Base-by-base conservation (phyloP, 139 green algal species). In the Chlamydomonas eustigma region DNA sequence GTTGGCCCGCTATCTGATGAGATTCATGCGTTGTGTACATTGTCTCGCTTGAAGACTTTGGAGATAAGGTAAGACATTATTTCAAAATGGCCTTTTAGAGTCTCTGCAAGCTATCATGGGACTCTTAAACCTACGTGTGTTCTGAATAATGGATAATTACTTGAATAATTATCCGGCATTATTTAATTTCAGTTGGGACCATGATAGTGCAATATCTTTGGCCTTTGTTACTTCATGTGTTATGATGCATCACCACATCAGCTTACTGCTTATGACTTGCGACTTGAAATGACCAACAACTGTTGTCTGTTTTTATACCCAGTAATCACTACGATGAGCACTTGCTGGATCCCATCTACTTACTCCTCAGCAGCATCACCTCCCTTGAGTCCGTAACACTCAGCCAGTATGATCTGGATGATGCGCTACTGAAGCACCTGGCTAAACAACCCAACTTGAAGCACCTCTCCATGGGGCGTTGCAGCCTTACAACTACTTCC, bases 1-100 rank as follows among this genome's bases (percentile, higher is more conserved):
- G 65, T 72, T 44, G 65, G 65, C 22, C 65, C 65, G 28, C 65
- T 72, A 8, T 33, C 65, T 8, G 65, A 72, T 31, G 65, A 72
- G 65, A 72, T 72, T 34, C 5, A 33, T 6, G 65, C 65, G 28
- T 34, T 72, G 6, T 72, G 65, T 22, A 31, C 65, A 38, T 34
- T 72, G 4, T 33, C 28, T 6, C 24, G 28, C 3, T 34, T 72
- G 33, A 72, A 39, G 18, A 38, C 8, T 4, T 34, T 72, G 33
- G 65, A 72, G 28, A 72, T 72, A 8, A 68, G 52, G 52, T 68
- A 31, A 68, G 52, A 28, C 12, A 31, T 68, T 33, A 28, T 18
- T n/a, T n/a, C n/a, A 58, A 58, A 58, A 22, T 58, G 44, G 12
- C 12, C 12, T 22, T 58, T 22, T 12, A 58, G 12, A 28, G 44